Conservation (phyloP, 306 rosid species). For the Lathyrus tuberosus region DNA sequence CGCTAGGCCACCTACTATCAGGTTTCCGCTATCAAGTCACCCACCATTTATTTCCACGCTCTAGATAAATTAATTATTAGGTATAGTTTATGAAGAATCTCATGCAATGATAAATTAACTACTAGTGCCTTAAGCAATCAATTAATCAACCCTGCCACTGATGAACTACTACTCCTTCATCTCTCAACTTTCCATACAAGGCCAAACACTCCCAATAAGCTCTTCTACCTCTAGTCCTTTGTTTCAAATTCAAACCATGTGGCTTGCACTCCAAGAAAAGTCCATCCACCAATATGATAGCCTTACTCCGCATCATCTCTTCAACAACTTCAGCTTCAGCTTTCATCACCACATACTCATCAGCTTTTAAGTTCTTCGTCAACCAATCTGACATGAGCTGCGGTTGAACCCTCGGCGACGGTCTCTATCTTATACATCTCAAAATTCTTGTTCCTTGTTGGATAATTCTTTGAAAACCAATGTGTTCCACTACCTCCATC, state of each 20-base stretch:
- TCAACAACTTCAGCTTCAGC: slow-evolving; percentile 82
- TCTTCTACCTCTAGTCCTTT: slow-evolving; percentile 40
- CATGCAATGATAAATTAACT: neutral
- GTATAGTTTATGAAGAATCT: neutral
- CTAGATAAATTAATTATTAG: too few relatives aligned
- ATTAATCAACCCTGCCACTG: slow-evolving; percentile 78
- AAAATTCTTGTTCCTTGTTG: slow-evolving; percentile 78
- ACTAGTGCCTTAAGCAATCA: neutral
- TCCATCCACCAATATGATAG: slow-evolving; percentile 73
- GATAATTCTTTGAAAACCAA: slow-evolving; percentile 68
- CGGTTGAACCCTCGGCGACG: slow-evolving; percentile 35
- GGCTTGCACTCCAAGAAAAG: slow-evolving; percentile 92
- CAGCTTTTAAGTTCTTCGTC: slow-evolving; percentile 64
- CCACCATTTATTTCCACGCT: too few relatives aligned
- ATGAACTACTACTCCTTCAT: slow-evolving; percentile 88
- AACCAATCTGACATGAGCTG: slow-evolving; percentile 68
- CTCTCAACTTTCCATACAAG: slow-evolving; percentile 75
- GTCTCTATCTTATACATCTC: slow-evolving; percentile 74
- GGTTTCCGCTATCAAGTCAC: too few relatives aligned
- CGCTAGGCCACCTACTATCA: too few relatives aligned
- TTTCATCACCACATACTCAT: slow-evolving; percentile 89
- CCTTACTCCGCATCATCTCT: slow-evolving; percentile 66
- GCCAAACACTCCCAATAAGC: slow-evolving; percentile 94
- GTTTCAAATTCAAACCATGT: slow-evolving; percentile 27
- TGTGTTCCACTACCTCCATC: slow-evolving; percentile 49